Conservation (phyloP, 1,284 basidiomycete species). For the Athelia sp. region DNA sequence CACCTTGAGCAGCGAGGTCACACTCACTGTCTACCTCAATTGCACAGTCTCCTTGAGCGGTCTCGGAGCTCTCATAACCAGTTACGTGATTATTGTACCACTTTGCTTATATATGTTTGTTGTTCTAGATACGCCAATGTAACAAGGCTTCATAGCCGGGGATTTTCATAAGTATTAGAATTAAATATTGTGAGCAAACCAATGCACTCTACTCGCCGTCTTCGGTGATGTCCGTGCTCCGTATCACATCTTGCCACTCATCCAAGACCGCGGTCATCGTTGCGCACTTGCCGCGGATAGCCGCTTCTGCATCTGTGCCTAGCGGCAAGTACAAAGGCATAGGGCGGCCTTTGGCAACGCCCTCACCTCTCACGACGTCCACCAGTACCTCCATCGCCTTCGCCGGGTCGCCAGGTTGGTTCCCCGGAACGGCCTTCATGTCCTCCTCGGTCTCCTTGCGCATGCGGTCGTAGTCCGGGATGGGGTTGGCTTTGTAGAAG, state of each 20-base stretch:
- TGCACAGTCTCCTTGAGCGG: too few relatives aligned
- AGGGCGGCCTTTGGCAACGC: slow-evolving; percentile 34
- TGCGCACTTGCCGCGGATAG: slow-evolving; percentile 35
- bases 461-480: slow-evolving; percentile 37
- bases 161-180: too few relatives aligned
- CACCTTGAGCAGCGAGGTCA: too few relatives aligned
- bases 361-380: slow-evolving; percentile 51
- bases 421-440: slow-evolving; percentile 27
- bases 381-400: slow-evolving; percentile 49
- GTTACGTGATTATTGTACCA: too few relatives aligned
- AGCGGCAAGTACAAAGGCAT: slow-evolving; percentile 48
- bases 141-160: too few relatives aligned
- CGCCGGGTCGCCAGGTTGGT: slow-evolving; percentile 42
- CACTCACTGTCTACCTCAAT: too few relatives aligned
- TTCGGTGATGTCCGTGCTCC: too few relatives aligned
- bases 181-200: too few relatives aligned
- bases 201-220: too few relatives aligned
- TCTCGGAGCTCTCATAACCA: too few relatives aligned
- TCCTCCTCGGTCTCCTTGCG: slow-evolving; percentile 23
- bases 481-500: slow-evolving; percentile 19
- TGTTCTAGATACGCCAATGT: too few relatives aligned
- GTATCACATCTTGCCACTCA: slow-evolving; percentile 39
- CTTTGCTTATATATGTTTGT: too few relatives aligned
- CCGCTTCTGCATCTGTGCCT: slow-evolving; percentile 39
- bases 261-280: slow-evolving; percentile 35